Percentiles rank a stretch among this genome's conserved stretches.
phyloP scores from a whole-genome alignment of 2,329 filamentous ascomycete species.

The Ophiostoma sp. region DNA sequence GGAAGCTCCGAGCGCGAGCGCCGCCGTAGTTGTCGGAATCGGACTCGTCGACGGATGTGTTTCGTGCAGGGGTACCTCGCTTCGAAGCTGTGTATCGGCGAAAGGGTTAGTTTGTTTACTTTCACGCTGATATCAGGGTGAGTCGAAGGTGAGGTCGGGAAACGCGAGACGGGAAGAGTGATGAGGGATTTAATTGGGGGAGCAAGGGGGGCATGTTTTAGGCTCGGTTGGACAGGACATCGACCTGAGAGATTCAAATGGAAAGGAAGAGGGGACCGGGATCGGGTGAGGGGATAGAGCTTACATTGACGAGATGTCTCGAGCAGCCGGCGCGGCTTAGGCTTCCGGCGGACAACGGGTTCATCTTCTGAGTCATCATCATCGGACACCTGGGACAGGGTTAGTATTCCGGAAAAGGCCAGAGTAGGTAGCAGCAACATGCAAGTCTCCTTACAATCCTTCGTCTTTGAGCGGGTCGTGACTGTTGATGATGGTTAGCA shows the following conservation, averaged over 20 bases:
- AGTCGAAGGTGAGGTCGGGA: neutral
- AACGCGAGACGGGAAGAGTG: neutral
- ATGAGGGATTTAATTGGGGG: neutral
- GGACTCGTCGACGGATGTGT: conserved; percentile 60
- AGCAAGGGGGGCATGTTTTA: neutral
- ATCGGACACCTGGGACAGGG: conserved; percentile 24
- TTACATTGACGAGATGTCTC: conserved; percentile 30
- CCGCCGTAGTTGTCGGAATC: conserved; percentile 79
- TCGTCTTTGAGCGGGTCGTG: conserved; percentile 58
- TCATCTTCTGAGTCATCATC: conserved; percentile 57
- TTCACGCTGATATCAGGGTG: neutral
- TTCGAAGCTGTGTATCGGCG: conserved; percentile 54
- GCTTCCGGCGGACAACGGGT: conserved; percentile 56
- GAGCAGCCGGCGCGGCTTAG: conserved; percentile 66
- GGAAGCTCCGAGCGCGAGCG: conserved; percentile 65
- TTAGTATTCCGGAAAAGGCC: conserved; percentile 11
- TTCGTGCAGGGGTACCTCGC: conserved; percentile 55
- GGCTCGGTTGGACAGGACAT: neutral
- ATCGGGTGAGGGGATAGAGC: neutral
- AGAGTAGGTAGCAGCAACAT: neutral
- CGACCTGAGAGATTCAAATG: neutral
- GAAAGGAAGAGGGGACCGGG: neutral
- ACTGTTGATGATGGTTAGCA: conserved; percentile 46
- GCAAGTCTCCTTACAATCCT: conserved; percentile 54
- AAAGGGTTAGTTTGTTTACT: conserved; percentile 9